Evolutionary conservation across 441 rosid species (phyloP).

Genomic region (Populus hybrid): DNA sequence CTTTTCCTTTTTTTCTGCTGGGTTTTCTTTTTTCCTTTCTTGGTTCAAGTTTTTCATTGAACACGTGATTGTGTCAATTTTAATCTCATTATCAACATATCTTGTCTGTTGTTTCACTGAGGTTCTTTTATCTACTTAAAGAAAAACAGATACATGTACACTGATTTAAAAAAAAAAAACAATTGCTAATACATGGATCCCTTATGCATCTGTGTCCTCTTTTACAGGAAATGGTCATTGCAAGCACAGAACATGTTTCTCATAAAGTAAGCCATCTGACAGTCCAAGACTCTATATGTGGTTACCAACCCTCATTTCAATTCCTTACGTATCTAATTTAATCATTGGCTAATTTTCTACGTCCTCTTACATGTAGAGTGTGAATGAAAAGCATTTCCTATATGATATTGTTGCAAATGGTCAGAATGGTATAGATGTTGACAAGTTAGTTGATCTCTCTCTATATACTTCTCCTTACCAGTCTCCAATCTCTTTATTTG

Average conservation of each 20-base stretch:
- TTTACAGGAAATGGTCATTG: constrained; percentile 59
- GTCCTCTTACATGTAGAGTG: not conserved
- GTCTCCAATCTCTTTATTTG: not conserved
- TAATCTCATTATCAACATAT: constrained; percentile 9
- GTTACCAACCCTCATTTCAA: not conserved
- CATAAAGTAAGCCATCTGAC: constrained; percentile 35
- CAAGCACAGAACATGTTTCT: constrained; percentile 42
- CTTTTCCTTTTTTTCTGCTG: too few species aligned
- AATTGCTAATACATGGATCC: not conserved
- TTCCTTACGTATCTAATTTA: not conserved
- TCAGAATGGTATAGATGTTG: constrained; percentile 66
- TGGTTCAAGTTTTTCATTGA: not conserved
- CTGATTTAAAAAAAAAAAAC: not conserved
- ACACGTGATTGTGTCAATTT: not conserved
- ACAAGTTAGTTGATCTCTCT: constrained; percentile 44
- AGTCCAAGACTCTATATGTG: constrained; percentile 22
- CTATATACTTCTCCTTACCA: not conserved
- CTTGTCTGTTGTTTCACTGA: not conserved
- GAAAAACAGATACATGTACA: not conserved
- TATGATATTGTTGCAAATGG: constrained; percentile 74
- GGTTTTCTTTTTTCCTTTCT: not conserved
- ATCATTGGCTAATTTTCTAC: not conserved
- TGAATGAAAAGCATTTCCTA: constrained; percentile 27
- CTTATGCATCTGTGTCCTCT: not conserved
- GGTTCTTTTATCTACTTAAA: not conserved